phyloP scores from a whole-genome alignment of 768 basidiomycete genomes.

The Coprinopsis sp. region DNA sequence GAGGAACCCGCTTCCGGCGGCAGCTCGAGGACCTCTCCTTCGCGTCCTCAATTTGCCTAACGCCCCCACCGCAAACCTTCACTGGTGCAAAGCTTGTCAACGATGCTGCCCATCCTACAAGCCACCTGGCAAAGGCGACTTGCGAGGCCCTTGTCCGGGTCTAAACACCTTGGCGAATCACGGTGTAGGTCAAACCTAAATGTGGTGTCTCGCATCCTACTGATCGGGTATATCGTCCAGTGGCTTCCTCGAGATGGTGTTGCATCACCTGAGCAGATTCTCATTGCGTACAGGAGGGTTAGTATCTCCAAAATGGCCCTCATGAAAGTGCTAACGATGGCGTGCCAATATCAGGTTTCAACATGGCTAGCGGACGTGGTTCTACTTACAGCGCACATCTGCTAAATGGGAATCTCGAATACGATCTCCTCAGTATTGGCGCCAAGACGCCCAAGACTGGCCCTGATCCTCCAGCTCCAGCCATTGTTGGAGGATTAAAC shows the following conservation, averaged over 20 bases:
- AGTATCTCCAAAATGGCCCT: neutral
- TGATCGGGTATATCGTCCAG: no score
- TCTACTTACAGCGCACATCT: constrained; percentile 14
- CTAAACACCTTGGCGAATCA: no score
- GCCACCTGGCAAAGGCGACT: no score
- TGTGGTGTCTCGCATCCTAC: no score
- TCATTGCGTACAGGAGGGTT: constrained; percentile 11
- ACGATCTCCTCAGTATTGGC: constrained; percentile 14
- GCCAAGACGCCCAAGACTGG: constrained; percentile 14
- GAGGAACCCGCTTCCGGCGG: no score
- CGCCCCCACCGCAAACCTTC: no score
- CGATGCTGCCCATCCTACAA: no score
- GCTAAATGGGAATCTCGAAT: constrained; percentile 15
- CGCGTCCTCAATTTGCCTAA: no score
- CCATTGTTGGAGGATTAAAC: constrained; percentile 16
- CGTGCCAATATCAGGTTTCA: constrained; percentile 10
- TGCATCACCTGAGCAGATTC: constrained; percentile 9
- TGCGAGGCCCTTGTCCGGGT: no score
- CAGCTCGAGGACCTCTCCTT: no score
- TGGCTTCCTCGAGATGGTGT: constrained; percentile 11
- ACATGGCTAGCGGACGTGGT: constrained; percentile 15
- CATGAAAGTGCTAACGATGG: neutral
- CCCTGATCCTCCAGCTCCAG: constrained; percentile 14
- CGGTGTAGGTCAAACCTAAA: no score
- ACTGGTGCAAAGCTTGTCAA: no score